Base-by-base conservation (phyloP, 129 eudicot species). In the Lonicera japonica region DNA sequence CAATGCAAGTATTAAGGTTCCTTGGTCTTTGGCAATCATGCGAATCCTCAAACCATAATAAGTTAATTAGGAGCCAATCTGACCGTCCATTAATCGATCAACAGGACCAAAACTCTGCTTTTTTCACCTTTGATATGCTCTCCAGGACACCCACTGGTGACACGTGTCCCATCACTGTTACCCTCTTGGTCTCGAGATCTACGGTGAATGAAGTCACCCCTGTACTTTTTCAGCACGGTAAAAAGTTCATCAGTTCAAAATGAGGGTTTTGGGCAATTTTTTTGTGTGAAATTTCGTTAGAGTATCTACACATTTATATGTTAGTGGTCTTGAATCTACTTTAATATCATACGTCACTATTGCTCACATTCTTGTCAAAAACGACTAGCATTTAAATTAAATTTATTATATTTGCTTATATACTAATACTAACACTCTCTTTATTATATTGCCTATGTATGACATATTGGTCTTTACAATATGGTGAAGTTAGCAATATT, bases 101-200 rank as follows among this genome's bases (percentile, higher is more conserved):
- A n/a, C 55, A 50, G 16, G 81, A 77, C 96, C 96, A 89, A 65
- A 85, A 69, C 66, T 89, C 90, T 22, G 96, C 96, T 29, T 68
- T 82, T 60, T 85, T 89, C 65, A 89, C 89, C 82, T 82, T 89
- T n/a, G 96, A 82, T 64, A 89, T 70, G 83, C 90, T 89, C 68
- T 85, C 88, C 54, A 89, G 77, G 19, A 89, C 90, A 21, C 75
- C 83, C 16, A 70, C 63, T 21, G 96, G 95, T 21, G 96, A 82
- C 65, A 89, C 87, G 75, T 82, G 85, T 65, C 96, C 96, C 81
- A 54, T 82, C 54, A 89, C 96, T 0, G 88, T 82, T 50, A 89
- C 96, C 77, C 82, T 82, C 76, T 89, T 82, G 82, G 66, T 82
- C 70, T 89, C 96, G 38, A 89, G 40, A 57, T 89, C 96, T 34